Evolutionary conservation across 2,329 filamentous ascomycete genomes (phyloP).

Genomic region (Colletotrichum viniferum): DNA sequence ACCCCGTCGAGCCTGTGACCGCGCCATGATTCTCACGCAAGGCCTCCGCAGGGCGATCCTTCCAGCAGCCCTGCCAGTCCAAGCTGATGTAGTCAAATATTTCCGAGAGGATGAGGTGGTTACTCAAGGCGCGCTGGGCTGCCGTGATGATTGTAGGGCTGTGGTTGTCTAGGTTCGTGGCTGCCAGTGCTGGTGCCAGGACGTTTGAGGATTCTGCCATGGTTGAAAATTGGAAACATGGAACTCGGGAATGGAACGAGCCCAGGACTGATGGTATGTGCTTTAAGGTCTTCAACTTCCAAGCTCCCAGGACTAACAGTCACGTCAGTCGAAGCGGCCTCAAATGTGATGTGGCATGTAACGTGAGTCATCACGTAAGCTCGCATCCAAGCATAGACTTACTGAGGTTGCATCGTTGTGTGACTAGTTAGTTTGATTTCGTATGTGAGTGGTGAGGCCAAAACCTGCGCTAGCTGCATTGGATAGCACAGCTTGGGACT

Average conservation of each 20-base stretch:
- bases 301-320: not conserved
- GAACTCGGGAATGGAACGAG: fast-evolving
- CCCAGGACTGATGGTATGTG: not conserved
- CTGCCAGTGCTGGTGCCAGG: not conserved
- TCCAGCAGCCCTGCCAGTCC: not conserved
- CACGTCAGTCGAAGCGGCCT: not conserved
- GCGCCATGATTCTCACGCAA: not conserved
- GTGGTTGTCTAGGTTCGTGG: not conserved
- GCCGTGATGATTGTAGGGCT: not conserved
- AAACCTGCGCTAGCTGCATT: not conserved
- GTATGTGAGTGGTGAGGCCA: not conserved
- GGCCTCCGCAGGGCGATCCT: not conserved
- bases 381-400: not conserved
- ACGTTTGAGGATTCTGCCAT: not conserved
- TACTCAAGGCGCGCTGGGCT: not conserved
- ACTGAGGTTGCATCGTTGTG: not conserved
- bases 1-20: not conserved
- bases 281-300: not conserved
- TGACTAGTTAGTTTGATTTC: not conserved
- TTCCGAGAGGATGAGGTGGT: not conserved
- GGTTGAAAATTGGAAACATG: not conserved
- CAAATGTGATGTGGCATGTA: not conserved
- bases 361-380: not conserved
- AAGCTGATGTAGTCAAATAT: not conserved
- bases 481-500: not conserved